Evolutionary conservation across 805 yeast species (phyloP).

Genomic region (Pichia deserticola): DNA sequence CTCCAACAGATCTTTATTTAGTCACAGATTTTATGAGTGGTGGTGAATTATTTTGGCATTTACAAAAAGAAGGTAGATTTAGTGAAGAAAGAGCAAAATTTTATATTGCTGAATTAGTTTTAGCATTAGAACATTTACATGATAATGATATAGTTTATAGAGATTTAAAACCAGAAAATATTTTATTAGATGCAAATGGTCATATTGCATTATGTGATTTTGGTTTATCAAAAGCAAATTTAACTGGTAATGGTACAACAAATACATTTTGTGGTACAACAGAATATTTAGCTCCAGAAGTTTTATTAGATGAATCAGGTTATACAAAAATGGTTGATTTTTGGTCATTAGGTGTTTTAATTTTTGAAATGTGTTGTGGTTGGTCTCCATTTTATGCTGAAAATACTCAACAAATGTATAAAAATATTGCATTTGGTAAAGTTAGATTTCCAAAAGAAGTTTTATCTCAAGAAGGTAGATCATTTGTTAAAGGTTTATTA

Average conservation of each 20-base stretch:
- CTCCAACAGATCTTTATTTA: constrained; percentile 83
- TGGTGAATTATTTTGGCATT: constrained; percentile 70
- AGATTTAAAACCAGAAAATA: constrained; percentile 95
- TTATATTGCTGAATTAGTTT: constrained; percentile 90
- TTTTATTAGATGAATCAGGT: constrained; percentile 88
- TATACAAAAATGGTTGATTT: constrained; percentile 99
- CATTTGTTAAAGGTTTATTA: constrained; percentile 89
- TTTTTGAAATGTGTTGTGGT: constrained; percentile 99
- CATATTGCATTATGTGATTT: constrained; percentile 97
- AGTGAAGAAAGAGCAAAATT: constrained; percentile 91
- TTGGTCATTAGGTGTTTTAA: constrained; percentile 95
- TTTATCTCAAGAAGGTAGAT: constrained; percentile 84
- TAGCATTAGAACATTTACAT: constrained; percentile 91
- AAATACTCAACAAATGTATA: constrained; percentile 97
- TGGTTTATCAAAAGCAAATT: constrained; percentile 90
- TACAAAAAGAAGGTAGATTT: constrained; percentile 94
- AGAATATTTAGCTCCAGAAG: constrained; percentile 96
- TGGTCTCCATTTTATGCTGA: constrained; percentile 99
- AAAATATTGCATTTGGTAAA: constrained; percentile 96
- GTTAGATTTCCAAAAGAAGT: constrained; percentile 97
- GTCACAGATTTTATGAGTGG: constrained; percentile 98
- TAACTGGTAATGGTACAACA: constrained; percentile 79
- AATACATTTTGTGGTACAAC: constrained; percentile 98
- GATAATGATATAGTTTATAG: constrained; percentile 94
- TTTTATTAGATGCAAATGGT: constrained; percentile 90